phyloP scores from a whole-genome alignment of 1,139 yeast genomes.

The Hemisphaericaspora xylofermentans region DNA sequence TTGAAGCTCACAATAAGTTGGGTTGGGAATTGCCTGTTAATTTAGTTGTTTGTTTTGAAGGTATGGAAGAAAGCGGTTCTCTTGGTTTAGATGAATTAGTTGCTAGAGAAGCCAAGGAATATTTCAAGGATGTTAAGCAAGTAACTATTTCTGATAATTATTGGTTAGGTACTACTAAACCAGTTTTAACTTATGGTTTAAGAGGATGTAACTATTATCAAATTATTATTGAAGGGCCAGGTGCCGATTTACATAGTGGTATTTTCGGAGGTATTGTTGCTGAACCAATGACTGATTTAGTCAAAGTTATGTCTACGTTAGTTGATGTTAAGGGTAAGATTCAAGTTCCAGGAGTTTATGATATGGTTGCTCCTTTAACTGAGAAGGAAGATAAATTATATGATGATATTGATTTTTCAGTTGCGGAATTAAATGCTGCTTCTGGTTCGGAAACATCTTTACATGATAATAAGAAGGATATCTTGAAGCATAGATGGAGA shows the following conservation, averaged over 20 bases:
- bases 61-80: conserved; percentile 99
- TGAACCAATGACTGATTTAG: conserved; percentile 95
- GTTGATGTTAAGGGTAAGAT: conserved; percentile 84
- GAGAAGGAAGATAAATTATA: conserved; percentile 74
- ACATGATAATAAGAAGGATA: conserved; percentile 73
- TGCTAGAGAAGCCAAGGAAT: conserved; percentile 69
- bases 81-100: conserved; percentile 85
- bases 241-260: conserved; percentile 97
- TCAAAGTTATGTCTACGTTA: conserved; percentile 69
- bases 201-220: conserved; percentile 97
- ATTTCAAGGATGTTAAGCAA: conserved; percentile 86
- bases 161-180: conserved; percentile 97
- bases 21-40: conserved; percentile 92
- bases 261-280: conserved; percentile 96
- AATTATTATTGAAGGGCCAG: conserved; percentile 80
- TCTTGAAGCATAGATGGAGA: conserved; percentile 98
- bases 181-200: conserved; percentile 94
- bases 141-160: conserved; percentile 97
- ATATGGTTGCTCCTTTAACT: conserved; percentile 94
- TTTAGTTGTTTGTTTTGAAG: conserved; percentile 90
- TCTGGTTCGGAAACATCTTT: conserved; percentile 84
- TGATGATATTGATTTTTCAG: conserved; percentile 81
- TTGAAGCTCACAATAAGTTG: conserved; percentile 85
- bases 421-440: conserved; percentile 83
- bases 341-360: conserved; percentile 80